Percentiles rank a stretch among this genome's conserved stretches.
These are phyloP conservation scores for Vigna unguiculata DNA, from an alignment of 306 rosid species.

Conservation along the genomic window DNA sequence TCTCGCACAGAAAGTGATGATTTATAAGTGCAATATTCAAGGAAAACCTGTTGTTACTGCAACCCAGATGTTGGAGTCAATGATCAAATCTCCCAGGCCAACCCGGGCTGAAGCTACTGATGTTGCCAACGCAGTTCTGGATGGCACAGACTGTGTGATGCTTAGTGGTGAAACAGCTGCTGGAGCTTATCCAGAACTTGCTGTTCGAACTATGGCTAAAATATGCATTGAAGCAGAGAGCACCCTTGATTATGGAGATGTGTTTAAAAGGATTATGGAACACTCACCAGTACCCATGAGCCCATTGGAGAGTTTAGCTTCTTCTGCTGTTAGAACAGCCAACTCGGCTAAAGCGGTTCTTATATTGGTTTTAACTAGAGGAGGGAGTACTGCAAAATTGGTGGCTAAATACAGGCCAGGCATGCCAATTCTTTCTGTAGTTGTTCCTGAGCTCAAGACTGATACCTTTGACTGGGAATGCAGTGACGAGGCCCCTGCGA, in stretches of 20 bases:
- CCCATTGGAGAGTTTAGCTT: slow-evolving; percentile 89
- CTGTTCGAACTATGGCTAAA: slow-evolving; percentile 84
- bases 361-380: slow-evolving; percentile 82
- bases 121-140: slow-evolving; percentile 80
- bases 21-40: slow-evolving; percentile 97
- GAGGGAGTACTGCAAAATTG: slow-evolving; percentile 75
- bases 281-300: slow-evolving; percentile 92
- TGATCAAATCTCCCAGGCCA: slow-evolving; percentile 56
- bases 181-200: slow-evolving; percentile 91
- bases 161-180: slow-evolving; percentile 96
- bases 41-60: slow-evolving; percentile 99
- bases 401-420: slow-evolving; percentile 99
- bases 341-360: slow-evolving; percentile 82
- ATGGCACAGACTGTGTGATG: slow-evolving; percentile 95
- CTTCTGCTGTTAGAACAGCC: slow-evolving; percentile 86
- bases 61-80: slow-evolving; percentile 78
- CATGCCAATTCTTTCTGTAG: slow-evolving; percentile 93
- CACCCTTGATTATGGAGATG: slow-evolving; percentile 79
- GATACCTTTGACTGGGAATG: slow-evolving; percentile 93
- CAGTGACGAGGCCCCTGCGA: slow-evolving; percentile 97
- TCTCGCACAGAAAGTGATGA: slow-evolving; percentile 98
- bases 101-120: slow-evolving; percentile 56
- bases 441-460: slow-evolving; percentile 92
- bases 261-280: slow-evolving; percentile 84
- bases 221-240: slow-evolving; percentile 86